phyloP scores from a whole-genome alignment of 768 basidiomycete species.

The Serendipita sp. region DNA sequence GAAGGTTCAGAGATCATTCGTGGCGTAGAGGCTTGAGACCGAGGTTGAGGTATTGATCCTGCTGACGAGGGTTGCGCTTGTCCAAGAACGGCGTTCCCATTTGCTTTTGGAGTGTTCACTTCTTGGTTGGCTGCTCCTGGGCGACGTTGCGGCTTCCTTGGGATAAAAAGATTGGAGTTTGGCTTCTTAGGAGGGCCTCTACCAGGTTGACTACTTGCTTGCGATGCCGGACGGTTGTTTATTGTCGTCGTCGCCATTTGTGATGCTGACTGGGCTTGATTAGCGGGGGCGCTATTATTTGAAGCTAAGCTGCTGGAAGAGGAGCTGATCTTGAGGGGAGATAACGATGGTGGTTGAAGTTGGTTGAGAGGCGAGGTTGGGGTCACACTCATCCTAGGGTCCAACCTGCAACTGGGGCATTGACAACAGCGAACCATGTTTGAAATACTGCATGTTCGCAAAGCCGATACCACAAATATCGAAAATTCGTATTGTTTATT shows the following conservation, averaged over 20 bases:
- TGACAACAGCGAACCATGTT: not conserved
- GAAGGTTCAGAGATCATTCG: not conserved
- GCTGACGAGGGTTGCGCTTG: not conserved
- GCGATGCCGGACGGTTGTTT: not conserved
- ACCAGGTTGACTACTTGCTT: not conserved
- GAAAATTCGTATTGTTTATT: too few species aligned
- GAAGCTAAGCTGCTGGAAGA: not conserved
- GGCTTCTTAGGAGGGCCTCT: not conserved
- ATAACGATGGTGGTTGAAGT: conserved; percentile 2
- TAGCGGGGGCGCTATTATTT: not conserved
- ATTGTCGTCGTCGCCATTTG: not conserved
- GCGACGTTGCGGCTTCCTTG: not conserved
- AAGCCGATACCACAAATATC: too few species aligned
- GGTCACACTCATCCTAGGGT: not conserved
- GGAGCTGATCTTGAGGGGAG: not conserved
- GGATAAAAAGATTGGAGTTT: conserved; percentile 4
- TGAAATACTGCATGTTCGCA: not conserved
- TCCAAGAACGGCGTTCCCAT: not conserved
- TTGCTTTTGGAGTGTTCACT: not conserved
- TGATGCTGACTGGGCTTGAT: not conserved
- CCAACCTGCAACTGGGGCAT: not conserved
- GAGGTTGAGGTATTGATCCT: not conserved
- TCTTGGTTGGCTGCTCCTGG: not conserved
- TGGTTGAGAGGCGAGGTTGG: not conserved
- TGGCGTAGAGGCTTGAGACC: not conserved